Evolutionary conservation across 306 rosid species (phyloP).

Genomic region (Rosa chinensis): DNA sequence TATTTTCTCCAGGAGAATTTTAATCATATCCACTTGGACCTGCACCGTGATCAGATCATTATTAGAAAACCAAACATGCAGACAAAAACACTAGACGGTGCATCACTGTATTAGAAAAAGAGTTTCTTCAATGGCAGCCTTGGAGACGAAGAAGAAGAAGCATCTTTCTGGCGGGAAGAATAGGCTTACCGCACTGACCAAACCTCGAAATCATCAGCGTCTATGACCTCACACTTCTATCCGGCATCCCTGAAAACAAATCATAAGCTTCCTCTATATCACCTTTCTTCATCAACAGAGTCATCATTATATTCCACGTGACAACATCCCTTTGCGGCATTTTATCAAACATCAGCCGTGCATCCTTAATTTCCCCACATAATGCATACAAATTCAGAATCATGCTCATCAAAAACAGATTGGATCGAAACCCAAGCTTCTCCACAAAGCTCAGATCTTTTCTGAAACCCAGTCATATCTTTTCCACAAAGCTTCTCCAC

Average conservation of each 20-base stretch:
- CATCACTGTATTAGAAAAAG: too few relatives aligned
- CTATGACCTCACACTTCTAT: constrained; percentile 62
- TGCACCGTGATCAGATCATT: constrained; percentile 34
- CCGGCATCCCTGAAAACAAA: constrained; percentile 39
- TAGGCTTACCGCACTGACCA: constrained; percentile 44
- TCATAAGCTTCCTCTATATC: constrained; percentile 40
- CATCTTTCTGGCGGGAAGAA: too few relatives aligned
- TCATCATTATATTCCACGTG: constrained; percentile 51
- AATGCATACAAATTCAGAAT: constrained; percentile 36
- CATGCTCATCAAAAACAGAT: constrained; percentile 45
- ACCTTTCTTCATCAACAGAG: constrained; percentile 35
- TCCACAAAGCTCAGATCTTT: constrained; percentile 24
- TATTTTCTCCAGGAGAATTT: constrained; percentile 79
- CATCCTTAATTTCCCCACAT: constrained; percentile 39
- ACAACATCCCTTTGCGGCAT: constrained; percentile 50
- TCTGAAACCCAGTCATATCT: too few relatives aligned
- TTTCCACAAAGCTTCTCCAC: too few relatives aligned
- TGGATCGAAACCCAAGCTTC: constrained; percentile 49
- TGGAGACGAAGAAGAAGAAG: too few relatives aligned
- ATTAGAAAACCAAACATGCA: constrained; percentile 18
- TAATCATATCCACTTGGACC: constrained; percentile 95
- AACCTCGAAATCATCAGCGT: constrained; percentile 54
- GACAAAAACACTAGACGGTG: constrained; percentile 16
- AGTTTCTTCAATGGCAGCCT: too few relatives aligned
- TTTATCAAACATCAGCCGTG: constrained; percentile 47